Conservation (phyloP, 257 asterid genomes). For the Ehretia macrophylla region DNA sequence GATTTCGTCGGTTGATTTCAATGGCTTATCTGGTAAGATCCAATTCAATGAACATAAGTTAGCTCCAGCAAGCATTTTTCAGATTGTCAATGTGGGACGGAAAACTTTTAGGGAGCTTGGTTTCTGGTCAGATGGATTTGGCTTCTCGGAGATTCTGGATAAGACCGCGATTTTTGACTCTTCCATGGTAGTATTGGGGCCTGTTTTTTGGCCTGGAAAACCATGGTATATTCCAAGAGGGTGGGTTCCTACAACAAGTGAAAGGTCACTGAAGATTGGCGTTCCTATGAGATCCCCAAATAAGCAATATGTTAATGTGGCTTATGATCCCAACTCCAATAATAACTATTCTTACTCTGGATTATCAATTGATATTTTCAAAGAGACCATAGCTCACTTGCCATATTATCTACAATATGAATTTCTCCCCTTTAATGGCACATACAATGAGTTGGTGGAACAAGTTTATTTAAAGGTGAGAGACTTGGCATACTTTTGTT, state of each 20-base stretch:
- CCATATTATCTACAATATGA: constrained; percentile 10
- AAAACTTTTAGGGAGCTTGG: constrained; percentile 31
- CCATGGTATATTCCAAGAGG: constrained; percentile 26
- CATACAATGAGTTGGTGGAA: constrained; percentile 24
- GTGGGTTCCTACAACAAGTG: constrained; percentile 29
- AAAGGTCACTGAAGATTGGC: constrained; percentile 27
- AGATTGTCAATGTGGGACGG: constrained; percentile 30
- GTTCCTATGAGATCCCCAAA: constrained; percentile 26
- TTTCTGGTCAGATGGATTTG: constrained; percentile 25
- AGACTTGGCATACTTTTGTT: neutral
- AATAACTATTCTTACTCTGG: constrained; percentile 18
- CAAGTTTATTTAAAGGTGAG: constrained; percentile 27
- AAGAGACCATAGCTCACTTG: constrained; percentile 8
- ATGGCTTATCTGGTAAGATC: constrained; percentile 31
- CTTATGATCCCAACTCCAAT: constrained; percentile 5
- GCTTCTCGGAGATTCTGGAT: constrained; percentile 20
- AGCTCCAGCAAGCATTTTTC: constrained; percentile 16
- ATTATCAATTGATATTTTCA: constrained; percentile 33
- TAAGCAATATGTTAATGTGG: constrained; percentile 24
- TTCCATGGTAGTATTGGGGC: constrained; percentile 29
- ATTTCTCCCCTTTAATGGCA: constrained; percentile 20
- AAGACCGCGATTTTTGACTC: neutral
- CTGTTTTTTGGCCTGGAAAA: constrained; percentile 38
- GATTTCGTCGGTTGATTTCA: neutral
- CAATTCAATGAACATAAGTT: constrained; percentile 14